Percentiles rank a stretch among this genome's conserved stretches.
phyloP scores from a whole-genome alignment of 169 alveolate species.

The Perkinsus marinus region DNA sequence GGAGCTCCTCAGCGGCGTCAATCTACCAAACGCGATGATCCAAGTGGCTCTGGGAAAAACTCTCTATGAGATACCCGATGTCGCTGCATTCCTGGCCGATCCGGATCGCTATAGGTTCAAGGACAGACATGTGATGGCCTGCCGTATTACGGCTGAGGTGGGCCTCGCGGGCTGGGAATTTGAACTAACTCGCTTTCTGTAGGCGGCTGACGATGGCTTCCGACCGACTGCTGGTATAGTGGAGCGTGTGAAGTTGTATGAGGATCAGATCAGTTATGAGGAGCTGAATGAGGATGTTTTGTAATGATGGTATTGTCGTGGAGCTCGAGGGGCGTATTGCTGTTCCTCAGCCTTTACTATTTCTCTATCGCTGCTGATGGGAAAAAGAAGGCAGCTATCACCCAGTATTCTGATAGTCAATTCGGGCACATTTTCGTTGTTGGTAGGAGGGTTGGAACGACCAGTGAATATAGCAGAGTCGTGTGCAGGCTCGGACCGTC shows the following conservation, averaged over 20 bases:
- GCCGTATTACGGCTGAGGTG: slow-evolving; percentile 65
- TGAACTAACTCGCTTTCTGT: background rate
- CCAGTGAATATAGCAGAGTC: slow-evolving; percentile 23
- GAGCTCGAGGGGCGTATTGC: too few relatives aligned
- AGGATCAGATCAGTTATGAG: background rate
- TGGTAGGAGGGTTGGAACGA: slow-evolving; percentile 44
- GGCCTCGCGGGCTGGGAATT: background rate
- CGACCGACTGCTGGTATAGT: slow-evolving; percentile 62
- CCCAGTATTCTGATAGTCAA: slow-evolving; percentile 70
- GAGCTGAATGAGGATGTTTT: background rate
- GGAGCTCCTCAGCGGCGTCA: slow-evolving; percentile 72
- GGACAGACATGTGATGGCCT: slow-evolving; percentile 51
- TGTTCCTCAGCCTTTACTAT: slow-evolving; percentile 8
- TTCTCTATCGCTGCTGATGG: slow-evolving; percentile 56
- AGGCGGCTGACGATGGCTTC: slow-evolving; percentile 60
- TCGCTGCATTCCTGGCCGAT: slow-evolving; percentile 12
- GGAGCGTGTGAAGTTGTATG: background rate
- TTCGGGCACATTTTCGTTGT: slow-evolving; percentile 68
- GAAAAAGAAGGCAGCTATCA: slow-evolving; percentile 29
- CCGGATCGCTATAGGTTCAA: slow-evolving; percentile 23
- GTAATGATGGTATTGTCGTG: background rate
- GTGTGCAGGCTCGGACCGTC: background rate
- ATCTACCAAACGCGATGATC: slow-evolving; percentile 57
- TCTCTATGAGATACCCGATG: slow-evolving; percentile 50
- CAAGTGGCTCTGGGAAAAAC: slow-evolving; percentile 69